Percentiles rank a stretch among this genome's conserved stretches.
These are phyloP conservation scores for Cercospora nicotianae DNA, from an alignment of 2,329 filamentous ascomycete genomes.

Conservation along the genomic window DNA sequence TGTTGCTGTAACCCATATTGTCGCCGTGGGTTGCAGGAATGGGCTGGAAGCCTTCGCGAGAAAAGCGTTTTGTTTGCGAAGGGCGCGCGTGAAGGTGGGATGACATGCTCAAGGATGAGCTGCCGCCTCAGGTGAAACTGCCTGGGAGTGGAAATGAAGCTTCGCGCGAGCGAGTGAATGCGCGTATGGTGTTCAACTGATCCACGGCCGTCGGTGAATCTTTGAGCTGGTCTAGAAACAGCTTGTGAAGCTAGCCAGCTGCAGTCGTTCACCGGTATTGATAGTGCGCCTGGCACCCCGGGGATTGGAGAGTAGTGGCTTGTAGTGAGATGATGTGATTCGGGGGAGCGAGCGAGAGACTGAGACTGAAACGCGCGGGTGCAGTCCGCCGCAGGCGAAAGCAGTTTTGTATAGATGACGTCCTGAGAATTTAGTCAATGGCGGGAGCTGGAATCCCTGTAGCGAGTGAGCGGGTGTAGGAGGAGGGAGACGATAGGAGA, in stretches of 20 bases:
- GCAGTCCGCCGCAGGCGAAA: neutral
- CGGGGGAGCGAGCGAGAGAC: neutral
- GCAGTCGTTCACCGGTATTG: neutral
- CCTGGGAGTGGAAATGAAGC: neutral
- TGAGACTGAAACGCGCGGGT: constrained; percentile 1
- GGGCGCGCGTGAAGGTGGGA: constrained; percentile 23
- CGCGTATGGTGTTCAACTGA: neutral
- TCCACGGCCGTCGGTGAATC: neutral
- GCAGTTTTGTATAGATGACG: constrained; percentile 5
- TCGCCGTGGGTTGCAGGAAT: constrained; percentile 26
- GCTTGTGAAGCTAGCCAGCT: neutral
- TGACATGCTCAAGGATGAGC: constrained; percentile 19
- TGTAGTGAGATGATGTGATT: neutral
- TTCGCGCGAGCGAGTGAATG: constrained; percentile 4
- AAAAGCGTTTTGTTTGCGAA: constrained; percentile 31
- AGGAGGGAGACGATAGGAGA: neutral
- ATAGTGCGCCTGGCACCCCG: neutral
- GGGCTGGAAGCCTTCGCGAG: constrained; percentile 34
- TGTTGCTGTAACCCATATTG: constrained; percentile 41
- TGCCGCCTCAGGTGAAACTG: neutral
- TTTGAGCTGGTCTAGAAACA: neutral
- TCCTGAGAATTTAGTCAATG: neutral
- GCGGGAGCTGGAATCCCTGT: constrained; percentile 1
- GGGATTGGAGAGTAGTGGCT: neutral
- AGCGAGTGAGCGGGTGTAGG: neutral